These are phyloP conservation scores for Hypoxylon sp. DNA, from an alignment of 2,329 filamentous ascomycete species.

Conservation along the genomic window DNA sequence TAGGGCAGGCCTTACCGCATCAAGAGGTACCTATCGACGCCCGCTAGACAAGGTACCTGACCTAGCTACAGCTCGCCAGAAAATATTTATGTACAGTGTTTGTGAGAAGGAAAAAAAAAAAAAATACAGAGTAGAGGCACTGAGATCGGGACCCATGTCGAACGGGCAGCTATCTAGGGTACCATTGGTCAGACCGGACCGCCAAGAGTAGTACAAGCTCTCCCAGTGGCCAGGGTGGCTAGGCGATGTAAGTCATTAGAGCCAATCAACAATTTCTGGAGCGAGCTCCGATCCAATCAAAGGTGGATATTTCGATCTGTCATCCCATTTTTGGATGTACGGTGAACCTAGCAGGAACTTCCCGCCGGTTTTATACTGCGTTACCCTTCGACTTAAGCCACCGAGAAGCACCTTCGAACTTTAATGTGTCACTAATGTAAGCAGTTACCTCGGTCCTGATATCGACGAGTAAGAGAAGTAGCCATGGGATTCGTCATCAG, in stretches of 20 bases:
- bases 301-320: background rate
- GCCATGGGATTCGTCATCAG: background rate
- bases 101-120: background rate
- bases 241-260: background rate
- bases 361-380: slow-evolving; percentile 1
- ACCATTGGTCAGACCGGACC: slow-evolving; percentile 20
- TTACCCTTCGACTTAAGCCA: background rate
- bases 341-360: slow-evolving; percentile 7
- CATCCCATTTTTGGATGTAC: slow-evolving; percentile 25
- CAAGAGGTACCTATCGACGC: background rate
- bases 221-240: slow-evolving; percentile 15
- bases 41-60: background rate
- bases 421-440: background rate
- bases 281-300: slow-evolving; percentile 36
- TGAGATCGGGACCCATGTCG: slow-evolving; percentile 21
- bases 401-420: background rate
- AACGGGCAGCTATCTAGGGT: background rate
- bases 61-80: background rate
- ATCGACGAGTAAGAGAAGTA: background rate
- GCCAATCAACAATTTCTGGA: slow-evolving; percentile 34
- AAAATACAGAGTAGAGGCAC: background rate
- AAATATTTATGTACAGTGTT: background rate
- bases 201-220: slow-evolving; percentile 34
- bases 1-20: background rate
- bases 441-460: background rate